Conservation (phyloP, 305 asterid genomes). For the Solanum hybrid region DNA sequence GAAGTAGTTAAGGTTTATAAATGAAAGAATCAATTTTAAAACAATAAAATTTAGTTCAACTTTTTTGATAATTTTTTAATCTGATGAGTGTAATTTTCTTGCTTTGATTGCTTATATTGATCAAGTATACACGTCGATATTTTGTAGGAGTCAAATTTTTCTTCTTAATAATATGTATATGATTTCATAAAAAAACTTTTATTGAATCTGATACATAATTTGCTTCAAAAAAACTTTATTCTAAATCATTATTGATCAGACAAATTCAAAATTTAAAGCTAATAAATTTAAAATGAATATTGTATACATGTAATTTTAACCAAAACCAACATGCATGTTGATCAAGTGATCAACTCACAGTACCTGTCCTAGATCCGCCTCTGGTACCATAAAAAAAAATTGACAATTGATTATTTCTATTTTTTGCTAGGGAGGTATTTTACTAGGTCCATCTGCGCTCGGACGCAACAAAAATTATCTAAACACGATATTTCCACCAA, state of each 20-base stretch:
- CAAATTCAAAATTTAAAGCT: background rate
- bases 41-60: background rate
- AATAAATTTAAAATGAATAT: background rate
- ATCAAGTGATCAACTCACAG: background rate
- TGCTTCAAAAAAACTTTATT: background rate
- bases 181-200: too few species aligned
- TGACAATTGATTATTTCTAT: background rate
- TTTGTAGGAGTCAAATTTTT: background rate
- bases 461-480: slow-evolving; percentile 15
- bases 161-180: too few species aligned
- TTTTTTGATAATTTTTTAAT: background rate
- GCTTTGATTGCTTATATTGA: background rate
- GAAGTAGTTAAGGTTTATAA: background rate
- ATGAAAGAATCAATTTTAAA: background rate
- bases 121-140: background rate
- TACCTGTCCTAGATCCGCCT: background rate
- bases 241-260: background rate
- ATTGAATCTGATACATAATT: background rate
- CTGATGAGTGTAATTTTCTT: background rate
- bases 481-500: slow-evolving; percentile 12
- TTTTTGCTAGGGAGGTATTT: slow-evolving; percentile 17
- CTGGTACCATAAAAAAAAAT: background rate
- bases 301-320: background rate
- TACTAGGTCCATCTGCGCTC: slow-evolving; percentile 25
- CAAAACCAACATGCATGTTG: background rate